phyloP scores from a whole-genome alignment of 345 rosid genomes.

The Turritis glabra region DNA sequence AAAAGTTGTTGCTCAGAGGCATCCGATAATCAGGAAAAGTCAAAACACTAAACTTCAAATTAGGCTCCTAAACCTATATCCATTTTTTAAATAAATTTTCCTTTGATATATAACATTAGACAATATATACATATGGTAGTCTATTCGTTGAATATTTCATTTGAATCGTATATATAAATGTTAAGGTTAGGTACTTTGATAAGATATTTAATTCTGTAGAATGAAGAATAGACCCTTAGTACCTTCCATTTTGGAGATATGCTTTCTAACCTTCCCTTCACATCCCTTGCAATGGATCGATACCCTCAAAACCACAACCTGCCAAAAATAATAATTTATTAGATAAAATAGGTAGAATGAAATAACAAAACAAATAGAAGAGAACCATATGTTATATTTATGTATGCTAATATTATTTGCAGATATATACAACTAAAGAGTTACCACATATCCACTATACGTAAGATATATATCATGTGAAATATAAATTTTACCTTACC shows the following conservation, averaged over 20 bases:
- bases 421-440: neutral
- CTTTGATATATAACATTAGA: neutral
- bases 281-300: slow-evolving; percentile 97
- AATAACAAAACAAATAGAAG: neutral
- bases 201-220: neutral
- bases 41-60: slow-evolving; percentile 28
- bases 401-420: neutral
- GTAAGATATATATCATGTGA: neutral
- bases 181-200: slow-evolving; percentile 5
- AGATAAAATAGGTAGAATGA: neutral
- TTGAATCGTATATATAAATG: neutral
- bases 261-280: slow-evolving; percentile 91
- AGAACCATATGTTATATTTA: neutral
- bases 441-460: neutral
- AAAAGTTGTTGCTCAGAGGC: slow-evolving; percentile 22
- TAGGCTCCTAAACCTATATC: slow-evolving; percentile 17
- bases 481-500: neutral
- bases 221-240: slow-evolving; percentile 16
- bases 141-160: slow-evolving; percentile 8
- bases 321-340: neutral
- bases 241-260: slow-evolving; percentile 96
- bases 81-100: neutral
- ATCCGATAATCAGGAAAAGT: slow-evolving; percentile 31
- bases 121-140: neutral
- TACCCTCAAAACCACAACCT: slow-evolving; percentile 89